Percentiles rank a stretch among this genome's conserved stretches.
These are phyloP conservation scores for Dipteronia dyeriana DNA, from an alignment of 345 rosid species.

Conservation along the genomic window DNA sequence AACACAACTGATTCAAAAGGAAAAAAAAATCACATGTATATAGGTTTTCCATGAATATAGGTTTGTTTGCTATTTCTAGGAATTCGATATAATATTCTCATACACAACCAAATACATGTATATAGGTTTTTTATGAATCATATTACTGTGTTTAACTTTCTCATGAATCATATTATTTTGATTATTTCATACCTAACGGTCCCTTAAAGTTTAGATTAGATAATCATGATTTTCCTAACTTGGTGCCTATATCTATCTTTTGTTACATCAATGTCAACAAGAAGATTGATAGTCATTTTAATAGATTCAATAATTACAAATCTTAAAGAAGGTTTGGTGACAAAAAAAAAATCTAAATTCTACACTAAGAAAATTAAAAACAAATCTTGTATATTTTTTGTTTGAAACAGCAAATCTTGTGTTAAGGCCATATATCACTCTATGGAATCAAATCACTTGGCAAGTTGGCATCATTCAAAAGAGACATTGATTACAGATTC, in stretches of 20 bases:
- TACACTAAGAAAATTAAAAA: neutral
- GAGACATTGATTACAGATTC: slow-evolving; percentile 15
- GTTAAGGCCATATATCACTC: neutral
- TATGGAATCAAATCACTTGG: neutral
- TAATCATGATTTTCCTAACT: neutral
- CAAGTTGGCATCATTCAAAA: slow-evolving; percentile 17
- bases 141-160: too few relatives aligned
- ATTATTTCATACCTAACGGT: too few relatives aligned
- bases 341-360: neutral
- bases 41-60: too few relatives aligned
- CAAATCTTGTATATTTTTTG: too few relatives aligned
- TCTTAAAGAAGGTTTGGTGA: neutral
- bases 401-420: neutral
- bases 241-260: neutral
- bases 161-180: too few relatives aligned
- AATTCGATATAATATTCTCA: too few relatives aligned
- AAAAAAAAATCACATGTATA: too few relatives aligned
- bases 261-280: neutral
- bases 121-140: too few relatives aligned
- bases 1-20: too few relatives aligned
- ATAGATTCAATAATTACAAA: neutral
- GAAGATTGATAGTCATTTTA: neutral
- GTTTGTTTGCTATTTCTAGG: too few relatives aligned
- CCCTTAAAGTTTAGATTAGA: too few relatives aligned
- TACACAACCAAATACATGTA: too few relatives aligned